These are phyloP conservation scores for Verticillium nubilum DNA, from an alignment of 2,329 filamentous ascomycete species.

Conservation along the genomic window DNA sequence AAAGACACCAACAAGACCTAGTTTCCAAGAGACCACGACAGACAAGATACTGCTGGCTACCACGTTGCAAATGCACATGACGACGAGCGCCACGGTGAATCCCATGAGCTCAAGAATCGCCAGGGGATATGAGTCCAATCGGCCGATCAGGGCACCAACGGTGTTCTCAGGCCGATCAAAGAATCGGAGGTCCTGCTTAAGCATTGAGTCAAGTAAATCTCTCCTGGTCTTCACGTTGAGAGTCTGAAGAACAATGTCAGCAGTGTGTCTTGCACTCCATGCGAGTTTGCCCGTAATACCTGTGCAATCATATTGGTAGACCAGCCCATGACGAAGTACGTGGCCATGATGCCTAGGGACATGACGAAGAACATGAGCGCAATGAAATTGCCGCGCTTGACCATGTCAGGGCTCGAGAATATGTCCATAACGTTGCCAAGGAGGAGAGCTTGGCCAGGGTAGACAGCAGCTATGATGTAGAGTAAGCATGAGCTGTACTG, in stretches of 20 bases:
- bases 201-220: too few species aligned
- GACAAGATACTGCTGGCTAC: constrained; percentile 31
- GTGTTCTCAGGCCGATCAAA: constrained; percentile 27
- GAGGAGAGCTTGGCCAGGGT: constrained; percentile 37
- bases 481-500: too few species aligned
- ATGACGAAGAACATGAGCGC: constrained; percentile 23
- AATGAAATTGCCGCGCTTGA: constrained; percentile 31
- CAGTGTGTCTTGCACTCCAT: too few species aligned
- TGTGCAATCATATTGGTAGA: constrained; percentile 14
- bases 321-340: constrained; percentile 15
- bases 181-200: constrained; percentile 35
- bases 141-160: constrained; percentile 24
- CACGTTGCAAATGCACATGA: constrained; percentile 33
- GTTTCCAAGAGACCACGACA: constrained; percentile 35
- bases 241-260: neutral
- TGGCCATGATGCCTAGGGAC: constrained; percentile 14
- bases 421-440: constrained; percentile 32
- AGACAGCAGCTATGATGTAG: constrained; percentile 25
- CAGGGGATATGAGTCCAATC: constrained; percentile 25
- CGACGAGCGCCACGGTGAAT: constrained; percentile 33
- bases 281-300: too few species aligned
- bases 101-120: constrained; percentile 40
- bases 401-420: constrained; percentile 8
- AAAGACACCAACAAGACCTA: constrained; percentile 36
- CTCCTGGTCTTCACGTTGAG: constrained; percentile 15